Evolutionary conservation across 129 eudicot species (phyloP).

Genomic region (Sambucus nigra): DNA sequence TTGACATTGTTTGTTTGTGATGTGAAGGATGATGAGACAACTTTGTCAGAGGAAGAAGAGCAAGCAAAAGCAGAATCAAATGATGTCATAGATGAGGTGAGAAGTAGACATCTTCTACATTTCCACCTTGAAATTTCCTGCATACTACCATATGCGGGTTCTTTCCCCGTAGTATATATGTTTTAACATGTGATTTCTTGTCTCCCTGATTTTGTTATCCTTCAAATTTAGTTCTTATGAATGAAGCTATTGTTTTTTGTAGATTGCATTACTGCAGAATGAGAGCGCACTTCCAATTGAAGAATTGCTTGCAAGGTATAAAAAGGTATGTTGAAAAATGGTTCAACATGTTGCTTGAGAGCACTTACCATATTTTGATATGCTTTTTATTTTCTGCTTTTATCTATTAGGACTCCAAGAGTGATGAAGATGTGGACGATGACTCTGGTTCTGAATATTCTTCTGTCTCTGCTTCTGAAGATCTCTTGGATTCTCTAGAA

Average conservation of each 20-base stretch:
- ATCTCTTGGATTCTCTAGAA: conserved; percentile 22
- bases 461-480: conserved; percentile 46
- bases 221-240: conserved; percentile 7
- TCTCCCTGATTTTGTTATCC: not conserved
- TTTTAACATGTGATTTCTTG: not conserved
- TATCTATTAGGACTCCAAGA: conserved; percentile 27
- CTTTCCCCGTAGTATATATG: not conserved
- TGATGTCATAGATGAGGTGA: conserved; percentile 65
- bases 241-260: conserved; percentile 17
- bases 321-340: conserved; percentile 58
- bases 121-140: not conserved
- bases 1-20: not conserved
- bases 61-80: conserved; percentile 55
- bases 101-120: conserved; percentile 5
- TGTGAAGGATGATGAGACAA: conserved; percentile 89
- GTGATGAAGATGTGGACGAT: conserved; percentile 31
- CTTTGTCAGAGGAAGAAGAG: conserved; percentile 89
- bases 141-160: not conserved
- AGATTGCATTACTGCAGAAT: conserved; percentile 83
- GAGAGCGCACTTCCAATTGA: conserved; percentile 83
- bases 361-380: conserved; percentile 9
- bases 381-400: conserved; percentile 12
- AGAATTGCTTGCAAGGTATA: conserved; percentile 86
- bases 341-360: conserved; percentile 11
- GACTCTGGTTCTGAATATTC: conserved; percentile 34